Base-by-base conservation (phyloP, 805 yeast species). In the Saccharomycopsis oosterbeekiorum region DNA sequence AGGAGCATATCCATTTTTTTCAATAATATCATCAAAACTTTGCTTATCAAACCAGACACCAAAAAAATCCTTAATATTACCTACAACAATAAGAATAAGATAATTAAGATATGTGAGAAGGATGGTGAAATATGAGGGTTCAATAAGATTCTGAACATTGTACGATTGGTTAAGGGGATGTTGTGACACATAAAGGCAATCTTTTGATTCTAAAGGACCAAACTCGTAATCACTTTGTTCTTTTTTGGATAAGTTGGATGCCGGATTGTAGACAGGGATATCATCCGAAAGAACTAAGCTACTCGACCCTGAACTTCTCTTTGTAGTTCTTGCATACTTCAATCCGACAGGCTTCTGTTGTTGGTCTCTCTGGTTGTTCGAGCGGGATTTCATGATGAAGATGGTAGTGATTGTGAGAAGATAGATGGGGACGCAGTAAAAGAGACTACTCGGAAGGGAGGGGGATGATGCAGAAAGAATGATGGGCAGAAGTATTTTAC, bases 1-100 rank as follows among this genome's bases (percentile, higher is more conserved):
- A 36, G 99, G 98, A 40, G 99, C 97, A 69, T 89, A 84, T 1
- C 99, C 99, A 71, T 93, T 85, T 65, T 80, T 79, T 69, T 89
- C 93, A 59, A 86, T 73, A 62, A 92, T 78, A 65, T 86, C 88
- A 50, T 74, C 75, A 68, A 86, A 88, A 60, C 79, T 81, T 59
- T 81, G 79, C 19, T 88, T 87, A 70, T 80, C 81, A 73, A 92
- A 88, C 24, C 78, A 74, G 70, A 86, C 82, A 60, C 96, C 97
- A 63, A 90, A 80, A 72, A 85, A 93, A 75, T 94, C 99, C 67
- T 91, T 84, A 47, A 91, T 75, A 70, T 94, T 97, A 41, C 99
- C 99, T 63, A 90, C 80, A 43, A 91, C 83, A 66, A 94, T 89
- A 68, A 94, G 79, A 55, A 90, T 82, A 67, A 96, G 78, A 72